Base-by-base conservation (phyloP, 164 flowering plant genomes). In the Magnolia changhungtana region DNA sequence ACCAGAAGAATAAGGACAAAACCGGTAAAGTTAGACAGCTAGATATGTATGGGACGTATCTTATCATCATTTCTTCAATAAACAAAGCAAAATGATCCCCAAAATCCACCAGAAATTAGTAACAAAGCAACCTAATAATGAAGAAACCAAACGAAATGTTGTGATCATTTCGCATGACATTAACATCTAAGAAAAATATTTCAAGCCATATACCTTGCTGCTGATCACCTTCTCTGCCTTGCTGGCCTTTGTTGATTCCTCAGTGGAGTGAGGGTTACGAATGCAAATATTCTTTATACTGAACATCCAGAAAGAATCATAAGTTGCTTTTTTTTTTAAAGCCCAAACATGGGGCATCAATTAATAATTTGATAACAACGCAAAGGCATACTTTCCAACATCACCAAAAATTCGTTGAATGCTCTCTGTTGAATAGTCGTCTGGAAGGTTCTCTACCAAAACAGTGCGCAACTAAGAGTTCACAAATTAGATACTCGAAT, bases 401-500 rank as follows among this genome's bases (percentile, higher is more conserved):
- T 80, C 82, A 55, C 88, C 85, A 82, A 89, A 95, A 73, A 95
- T 87, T 74, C 78, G 86, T 77, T 55, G 83, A 55, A 95, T 82
- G 77, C 87, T 91, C 80, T 86, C 89, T 24, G 49, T 78, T 76
- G 98, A 90, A 79, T 83, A 89, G 79, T 92, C 94, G 65, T 86
- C 91, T 7, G 96, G 98, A 6, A 95, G 81, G 79, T 95, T 92
- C 81, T 92, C 97, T 78, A 90, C 96, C 80, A 95, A 75, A 80
- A 95, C 95, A 85, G 93, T 95, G 78, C 85, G 85, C 31, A 83
- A 72, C 96, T 95, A 84, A 63, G 72, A 75, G 70, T 78, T 77
- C 85, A 86, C 63, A 77, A 71, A 80, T 89, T 79, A 85, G 83
- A 80, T 70, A 72, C 73, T 14, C 49, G 52, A 37, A 66, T 11